Evolutionary conservation across 331 rosid species (phyloP), one percentile per base, ranked within the genome.

Genomic region (Stylosanthes scabra): DNA sequence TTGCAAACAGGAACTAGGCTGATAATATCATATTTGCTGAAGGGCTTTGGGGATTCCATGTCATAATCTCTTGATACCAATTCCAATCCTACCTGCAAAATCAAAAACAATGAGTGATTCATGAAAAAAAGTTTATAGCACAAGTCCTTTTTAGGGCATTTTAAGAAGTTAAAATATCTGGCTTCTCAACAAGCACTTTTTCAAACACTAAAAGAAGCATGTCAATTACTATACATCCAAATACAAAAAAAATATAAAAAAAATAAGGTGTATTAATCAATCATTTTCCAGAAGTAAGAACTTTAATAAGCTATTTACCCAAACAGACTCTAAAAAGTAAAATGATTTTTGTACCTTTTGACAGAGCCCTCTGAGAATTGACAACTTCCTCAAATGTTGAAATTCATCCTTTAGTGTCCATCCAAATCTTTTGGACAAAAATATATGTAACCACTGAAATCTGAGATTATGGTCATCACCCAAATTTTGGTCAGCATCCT

Each of bases 1-100:
- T 94, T 94, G 81, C 96, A 94, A 74, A 91, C 86, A 29, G 99
- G 99, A 83, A 94, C 87, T 80, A 94, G 58, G 81, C 97, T 88
- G 66, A 90, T 86, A 29, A 91, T 86, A 64, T 94, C 99, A 20
- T 65, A 80, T 64, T 87, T 83, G 67, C 88, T 78, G 81, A 94
- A 90, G 63, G 99, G 97, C 28, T 89, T 84, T 45, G 85, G 76
- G 57, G 84, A 77, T n/a, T 88, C 97, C 88, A 91, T 72, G 81
- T 91, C 91, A 85, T 89, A 94, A 78, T 94, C 96, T 89, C 88
- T 87, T 1, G 99, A 86, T 74, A 81, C 78, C 83, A 94, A 63
- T 81, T 94, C 99, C 84, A 94, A 82, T 9, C 99, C 99, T 70
- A 88, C 89, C 98, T 93, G 88, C 37, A 59, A 69, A 68, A 69